phyloP scores from a whole-genome alignment of 2,329 filamentous ascomycete species.

The Beauveria bassiana region DNA sequence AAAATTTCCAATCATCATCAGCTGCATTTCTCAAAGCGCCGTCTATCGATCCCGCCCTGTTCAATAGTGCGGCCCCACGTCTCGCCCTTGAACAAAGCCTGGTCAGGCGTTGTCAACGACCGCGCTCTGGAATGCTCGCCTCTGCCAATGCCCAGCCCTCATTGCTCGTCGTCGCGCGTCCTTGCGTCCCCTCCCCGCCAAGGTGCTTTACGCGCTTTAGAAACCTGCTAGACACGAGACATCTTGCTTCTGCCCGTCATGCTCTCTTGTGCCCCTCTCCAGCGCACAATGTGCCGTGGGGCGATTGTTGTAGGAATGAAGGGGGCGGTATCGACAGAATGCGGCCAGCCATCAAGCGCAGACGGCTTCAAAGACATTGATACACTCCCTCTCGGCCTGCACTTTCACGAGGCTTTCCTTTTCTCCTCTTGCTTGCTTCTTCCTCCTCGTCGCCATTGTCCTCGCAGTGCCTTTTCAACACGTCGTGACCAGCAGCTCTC shows the following conservation, averaged over 20 bases:
- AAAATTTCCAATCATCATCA: background rate
- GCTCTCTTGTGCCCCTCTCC: conserved; percentile 10
- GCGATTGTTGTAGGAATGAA: conserved; percentile 29
- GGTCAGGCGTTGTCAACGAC: conserved; percentile 10
- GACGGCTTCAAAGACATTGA: conserved; percentile 14
- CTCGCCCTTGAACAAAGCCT: conserved; percentile 15
- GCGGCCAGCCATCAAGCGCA: conserved; percentile 23
- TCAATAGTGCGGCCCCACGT: conserved; percentile 15
- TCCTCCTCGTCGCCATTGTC: conserved; percentile 12
- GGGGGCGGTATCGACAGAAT: conserved; percentile 23
- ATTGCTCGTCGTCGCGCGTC: background rate
- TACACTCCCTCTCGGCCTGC: conserved; percentile 15
- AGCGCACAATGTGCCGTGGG: conserved; percentile 8
- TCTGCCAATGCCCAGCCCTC: conserved; percentile 7
- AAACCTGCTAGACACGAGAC: conserved; percentile 18
- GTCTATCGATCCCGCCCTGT: conserved; percentile 4
- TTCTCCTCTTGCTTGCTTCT: conserved; percentile 12
- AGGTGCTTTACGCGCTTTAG: conserved; percentile 4
- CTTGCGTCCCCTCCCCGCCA: background rate
- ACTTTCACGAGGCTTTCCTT: conserved; percentile 7
- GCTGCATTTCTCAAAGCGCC: background rate
- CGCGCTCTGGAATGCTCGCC: conserved; percentile 21
- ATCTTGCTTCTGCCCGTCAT: conserved; percentile 26
- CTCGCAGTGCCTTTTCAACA: conserved; percentile 13
- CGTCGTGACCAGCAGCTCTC: conserved; percentile 9